Evolutionary conservation across 805 yeast genomes (phyloP).

Genomic region (Candida glaebosa): DNA sequence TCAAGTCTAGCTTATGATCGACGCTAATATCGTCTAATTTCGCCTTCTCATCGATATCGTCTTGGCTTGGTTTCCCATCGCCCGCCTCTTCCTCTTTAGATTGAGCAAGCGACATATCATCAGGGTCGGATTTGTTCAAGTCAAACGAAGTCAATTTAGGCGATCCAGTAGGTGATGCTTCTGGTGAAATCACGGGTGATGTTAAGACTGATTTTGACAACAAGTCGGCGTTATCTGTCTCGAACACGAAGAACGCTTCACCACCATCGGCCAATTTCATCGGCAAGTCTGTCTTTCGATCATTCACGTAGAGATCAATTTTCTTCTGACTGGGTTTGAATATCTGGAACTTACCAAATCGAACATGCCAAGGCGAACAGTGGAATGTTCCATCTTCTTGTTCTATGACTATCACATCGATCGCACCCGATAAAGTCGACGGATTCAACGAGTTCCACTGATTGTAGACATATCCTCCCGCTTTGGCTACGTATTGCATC

Average conservation of each 20-base stretch:
- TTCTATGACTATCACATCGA: slow-evolving; percentile 92
- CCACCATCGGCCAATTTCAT: slow-evolving; percentile 98
- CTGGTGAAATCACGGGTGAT: slow-evolving; percentile 76
- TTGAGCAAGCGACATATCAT: slow-evolving; percentile 31
- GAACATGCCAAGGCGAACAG: slow-evolving; percentile 94
- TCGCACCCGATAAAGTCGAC: slow-evolving; percentile 93
- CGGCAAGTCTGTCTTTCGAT: slow-evolving; percentile 72
- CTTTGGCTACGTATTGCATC: slow-evolving; percentile 97
- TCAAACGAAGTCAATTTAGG: slow-evolving; percentile 13
- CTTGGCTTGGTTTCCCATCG: neutral
- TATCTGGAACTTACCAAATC: slow-evolving; percentile 92
- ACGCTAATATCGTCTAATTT: slow-evolving; percentile 15
- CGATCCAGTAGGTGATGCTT: slow-evolving; percentile 51
- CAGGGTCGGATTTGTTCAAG: slow-evolving; percentile 24
- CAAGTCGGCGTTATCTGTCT: slow-evolving; percentile 55
- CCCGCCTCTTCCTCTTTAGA: neutral
- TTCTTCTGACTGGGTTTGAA: slow-evolving; percentile 93
- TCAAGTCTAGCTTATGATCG: neutral
- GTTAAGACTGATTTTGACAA: slow-evolving; percentile 80
- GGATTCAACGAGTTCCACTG: slow-evolving; percentile 98
- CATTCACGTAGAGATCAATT: slow-evolving; percentile 86
- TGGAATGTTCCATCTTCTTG: slow-evolving; percentile 76
- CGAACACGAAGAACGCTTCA: slow-evolving; percentile 96
- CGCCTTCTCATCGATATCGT: slow-evolving; percentile 30
- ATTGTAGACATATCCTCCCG: slow-evolving; percentile 90